Evolutionary conservation across 306 rosid genomes (phyloP), one percentile per base, ranked within the genome.

Genomic region (Medicago ruthenica): DNA sequence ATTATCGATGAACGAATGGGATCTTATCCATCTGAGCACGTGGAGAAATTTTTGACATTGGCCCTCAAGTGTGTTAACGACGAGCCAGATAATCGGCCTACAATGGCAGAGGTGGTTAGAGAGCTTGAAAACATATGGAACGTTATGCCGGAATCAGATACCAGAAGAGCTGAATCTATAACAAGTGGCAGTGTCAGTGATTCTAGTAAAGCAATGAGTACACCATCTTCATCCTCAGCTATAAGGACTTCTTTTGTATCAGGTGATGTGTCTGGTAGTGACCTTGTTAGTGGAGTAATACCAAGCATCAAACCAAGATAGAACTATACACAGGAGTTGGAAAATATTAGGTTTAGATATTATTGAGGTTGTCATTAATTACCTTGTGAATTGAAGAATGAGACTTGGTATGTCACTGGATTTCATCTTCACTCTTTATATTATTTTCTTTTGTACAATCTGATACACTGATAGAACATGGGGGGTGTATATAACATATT

Each of bases 281-380:
- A 88, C 81, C 99, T 96, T 70, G 88, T 85, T 54, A 96, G 99
- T 81, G 96, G 89, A 76, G 90, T 81, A 11, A 24, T 87, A 54
- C 97, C 98, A 34, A 86, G 89, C 86, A 96, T 96, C 75, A 85
- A 59, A 3, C 99, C 99, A 64, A 92, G 99, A 81, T 96, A 90
- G 85, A 68, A 59, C 47, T 21, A 69, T 58, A 69, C 0, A 47
- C 40, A 70, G 1, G 71, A 75, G 60, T 64, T 39, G 45, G 12
- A 74, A 81, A 63, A 18, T 17, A n/a, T 51, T 47, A 27, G 45
- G 48, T 58, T 21, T 51, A 31, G 67, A 16, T 60, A 20, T 58
- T 41, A 54, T 54, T 59, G 66, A 53, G 41, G 11, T 36, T 16
- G 10, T 36, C 51, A 45, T 13, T 45, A 10, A 48, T 41, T 42